Conservation (phyloP, 2,329 filamentous ascomycete genomes). For the Zymoseptoria crescenta region DNA sequence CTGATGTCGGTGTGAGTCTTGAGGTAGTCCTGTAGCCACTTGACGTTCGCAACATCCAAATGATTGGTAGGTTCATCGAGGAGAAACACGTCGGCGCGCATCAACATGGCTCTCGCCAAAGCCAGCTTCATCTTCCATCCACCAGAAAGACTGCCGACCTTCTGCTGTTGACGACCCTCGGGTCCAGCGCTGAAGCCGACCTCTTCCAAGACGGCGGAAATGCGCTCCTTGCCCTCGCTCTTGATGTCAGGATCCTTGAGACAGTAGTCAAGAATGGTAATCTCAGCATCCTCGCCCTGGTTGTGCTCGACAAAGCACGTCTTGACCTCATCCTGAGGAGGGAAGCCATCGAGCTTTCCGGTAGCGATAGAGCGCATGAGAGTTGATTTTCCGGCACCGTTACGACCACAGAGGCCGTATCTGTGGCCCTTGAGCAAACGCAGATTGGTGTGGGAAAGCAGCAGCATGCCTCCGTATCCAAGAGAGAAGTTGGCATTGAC, state of each 20-base stretch:
- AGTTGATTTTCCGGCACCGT: conserved; percentile 97
- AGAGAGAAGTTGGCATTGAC: conserved; percentile 97
- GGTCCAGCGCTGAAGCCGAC: conserved; percentile 91
- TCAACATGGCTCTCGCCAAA: conserved; percentile 89
- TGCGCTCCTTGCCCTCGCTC: conserved; percentile 68
- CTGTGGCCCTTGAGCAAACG: conserved; percentile 91
- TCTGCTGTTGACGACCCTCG: conserved; percentile 78
- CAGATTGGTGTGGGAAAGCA: conserved; percentile 92
- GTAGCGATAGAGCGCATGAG: conserved; percentile 94
- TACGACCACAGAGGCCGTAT: conserved; percentile 93
- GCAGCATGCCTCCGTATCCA: conserved; percentile 93
- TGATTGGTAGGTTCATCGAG: conserved; percentile 99
- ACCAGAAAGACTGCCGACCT: conserved; percentile 89
- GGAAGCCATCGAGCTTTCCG: conserved; percentile 95
- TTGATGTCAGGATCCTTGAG: conserved; percentile 81
- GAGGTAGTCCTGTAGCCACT: conserved; percentile 91
- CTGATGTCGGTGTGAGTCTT: conserved; percentile 95
- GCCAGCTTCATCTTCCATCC: conserved; percentile 99
- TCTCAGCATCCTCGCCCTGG: conserved; percentile 93
- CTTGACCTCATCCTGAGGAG: conserved; percentile 79
- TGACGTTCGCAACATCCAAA: conserved; percentile 90
- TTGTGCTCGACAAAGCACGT: conserved; percentile 99
- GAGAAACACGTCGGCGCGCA: conserved; percentile 90
- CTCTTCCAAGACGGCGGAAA: conserved; percentile 74
- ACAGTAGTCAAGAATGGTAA: conserved; percentile 91